Percentiles rank a stretch among this genome's conserved stretches.
phyloP scores from a whole-genome alignment of 2,329 filamentous ascomycete genomes.

The Byssoonygena ceratinophila region DNA sequence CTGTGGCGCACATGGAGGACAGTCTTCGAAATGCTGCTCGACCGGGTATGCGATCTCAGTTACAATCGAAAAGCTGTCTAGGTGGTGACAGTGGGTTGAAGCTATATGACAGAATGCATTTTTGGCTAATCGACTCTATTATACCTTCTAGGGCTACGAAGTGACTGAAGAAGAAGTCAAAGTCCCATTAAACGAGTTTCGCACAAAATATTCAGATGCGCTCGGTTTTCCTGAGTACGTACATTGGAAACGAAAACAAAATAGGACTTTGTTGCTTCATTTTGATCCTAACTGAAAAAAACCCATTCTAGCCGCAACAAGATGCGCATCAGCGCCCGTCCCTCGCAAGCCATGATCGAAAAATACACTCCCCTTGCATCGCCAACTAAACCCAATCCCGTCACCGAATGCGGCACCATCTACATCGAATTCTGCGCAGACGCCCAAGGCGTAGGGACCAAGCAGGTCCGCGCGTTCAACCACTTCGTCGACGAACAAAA shows the following conservation, averaged over 20 bases:
- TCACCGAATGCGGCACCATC: constrained; percentile 69
- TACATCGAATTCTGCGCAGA: constrained; percentile 88
- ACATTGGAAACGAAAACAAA: constrained; percentile 11
- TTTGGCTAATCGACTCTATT: not conserved
- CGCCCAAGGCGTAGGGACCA: constrained; percentile 64
- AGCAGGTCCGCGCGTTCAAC: constrained; percentile 83
- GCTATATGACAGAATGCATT: no score
- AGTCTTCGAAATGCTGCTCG: constrained; percentile 85
- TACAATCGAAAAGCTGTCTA: not conserved
- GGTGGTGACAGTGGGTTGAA: no score
- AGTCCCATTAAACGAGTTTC: constrained; percentile 76
- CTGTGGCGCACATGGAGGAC: constrained; percentile 94
- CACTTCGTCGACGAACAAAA: constrained; percentile 67
- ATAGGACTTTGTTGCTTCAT: not conserved
- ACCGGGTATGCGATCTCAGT: constrained; percentile 54
- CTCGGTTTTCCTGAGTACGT: constrained; percentile 68
- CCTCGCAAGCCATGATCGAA: constrained; percentile 69
- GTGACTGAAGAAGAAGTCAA: constrained; percentile 80
- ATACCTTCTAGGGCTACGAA: constrained; percentile 68
- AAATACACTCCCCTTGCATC: constrained; percentile 70
- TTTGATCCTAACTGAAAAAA: constrained; percentile 10
- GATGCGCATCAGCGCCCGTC: constrained; percentile 80
- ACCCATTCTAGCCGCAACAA: constrained; percentile 56
- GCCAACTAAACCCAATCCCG: constrained; percentile 56
- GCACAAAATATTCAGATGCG: constrained; percentile 56